Evolutionary conservation across 1,284 basidiomycete genomes (phyloP), one percentile per base, ranked within the genome.

Genomic region (Coniophora puteana): DNA sequence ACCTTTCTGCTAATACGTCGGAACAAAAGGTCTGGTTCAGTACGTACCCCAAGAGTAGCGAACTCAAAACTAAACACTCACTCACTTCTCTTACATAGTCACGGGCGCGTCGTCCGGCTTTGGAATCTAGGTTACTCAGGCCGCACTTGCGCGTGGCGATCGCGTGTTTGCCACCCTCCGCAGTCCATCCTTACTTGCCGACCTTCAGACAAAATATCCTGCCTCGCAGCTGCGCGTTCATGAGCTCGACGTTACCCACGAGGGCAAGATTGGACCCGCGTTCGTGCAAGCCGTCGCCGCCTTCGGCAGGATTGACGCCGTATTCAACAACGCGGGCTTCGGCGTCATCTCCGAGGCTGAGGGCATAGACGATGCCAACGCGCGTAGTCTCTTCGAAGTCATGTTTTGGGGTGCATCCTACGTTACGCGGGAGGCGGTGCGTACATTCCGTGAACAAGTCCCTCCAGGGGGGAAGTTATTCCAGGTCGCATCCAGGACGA

Each of bases 141-240:
- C 52, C 10, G 52, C 43, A 24, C 29, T 62, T 23, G 38, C 41
- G 14, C 45, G 44, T 14, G 58, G 59, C 35, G 55, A 58, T 23
- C 51, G 16, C 14, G 51, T 61, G 17, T 43, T 57, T 8, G 58
- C 55, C n/a, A 53, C 54, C 10, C n/a, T 49, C 24, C 46, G 49
- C 24, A 36, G 46, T 36, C 46, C 47, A 1, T 47, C 45, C 11
- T 22, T 23, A 18, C 43, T 45, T 8, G 28, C 28, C 8, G 47
- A 48, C 22, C 44, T 62, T 20, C 18, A 38, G 10, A 26, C 45
- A 11, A 44, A 33, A 29, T 61, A 67, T 25, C 51, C 68, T 20
- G 58, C 65, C 18, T 54, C 67, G 8, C 59, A 63, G 39, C 66
- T 69, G 7, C 71, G 74, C 13, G 47, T 69, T 8, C 55, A 77